Percentiles rank a stretch among this genome's conserved stretches.
Conservation (phyloP, 768 basidiomycete species). For the Aureoboletus auriporus region DNA sequence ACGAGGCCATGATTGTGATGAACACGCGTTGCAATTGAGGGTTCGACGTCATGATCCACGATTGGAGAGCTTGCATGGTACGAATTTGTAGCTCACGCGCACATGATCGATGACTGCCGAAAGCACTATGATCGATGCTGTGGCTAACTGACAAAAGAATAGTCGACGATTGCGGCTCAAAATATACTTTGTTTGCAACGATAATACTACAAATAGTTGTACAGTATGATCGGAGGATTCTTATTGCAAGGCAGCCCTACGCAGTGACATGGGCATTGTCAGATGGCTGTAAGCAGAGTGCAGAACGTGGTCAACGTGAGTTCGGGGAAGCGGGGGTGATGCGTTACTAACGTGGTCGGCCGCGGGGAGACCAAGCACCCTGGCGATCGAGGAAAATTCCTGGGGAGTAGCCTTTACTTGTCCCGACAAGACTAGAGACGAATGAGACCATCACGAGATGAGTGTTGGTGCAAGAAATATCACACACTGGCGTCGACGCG, state of each 20-base stretch:
- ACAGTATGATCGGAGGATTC: background rate
- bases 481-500: constrained; percentile 54
- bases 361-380: constrained; percentile 36
- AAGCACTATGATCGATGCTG: too few relatives aligned
- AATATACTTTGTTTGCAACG: background rate
- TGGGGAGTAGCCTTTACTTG: constrained; percentile 35
- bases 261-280: background rate
- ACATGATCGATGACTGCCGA: too few relatives aligned
- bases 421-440: constrained; percentile 46
- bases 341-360: constrained; percentile 23
- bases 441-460: background rate
- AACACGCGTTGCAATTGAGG: too few relatives aligned
- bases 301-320: background rate
- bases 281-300: background rate
- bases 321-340: background rate
- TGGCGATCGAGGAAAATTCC: constrained; percentile 50
- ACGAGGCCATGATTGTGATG: too few relatives aligned
- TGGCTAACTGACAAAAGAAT: too few relatives aligned
- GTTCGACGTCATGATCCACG: too few relatives aligned
- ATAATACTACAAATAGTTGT: constrained; percentile 11
- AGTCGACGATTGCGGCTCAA: too few relatives aligned
- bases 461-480: background rate
- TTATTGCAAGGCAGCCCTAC: background rate
- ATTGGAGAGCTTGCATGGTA: too few relatives aligned
- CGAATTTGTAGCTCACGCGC: too few relatives aligned